Evolutionary conservation across 2,329 filamentous ascomycete species (phyloP).

Genomic region (Aspergillus spinulosporus): DNA sequence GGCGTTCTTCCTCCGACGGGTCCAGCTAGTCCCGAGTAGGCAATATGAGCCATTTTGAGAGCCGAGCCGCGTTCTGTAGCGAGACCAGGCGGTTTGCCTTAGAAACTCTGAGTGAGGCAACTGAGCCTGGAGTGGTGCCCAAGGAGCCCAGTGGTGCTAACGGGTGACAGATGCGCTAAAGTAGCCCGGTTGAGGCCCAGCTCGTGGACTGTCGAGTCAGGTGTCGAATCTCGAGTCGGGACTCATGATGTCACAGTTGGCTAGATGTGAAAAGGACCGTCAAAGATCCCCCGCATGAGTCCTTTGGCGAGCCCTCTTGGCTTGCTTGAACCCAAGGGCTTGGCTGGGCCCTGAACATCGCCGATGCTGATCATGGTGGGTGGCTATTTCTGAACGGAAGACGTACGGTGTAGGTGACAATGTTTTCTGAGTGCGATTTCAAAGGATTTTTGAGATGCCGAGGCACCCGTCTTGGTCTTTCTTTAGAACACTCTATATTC

Average conservation of each 20-base stretch:
- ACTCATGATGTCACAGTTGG: slow-evolving; percentile 2
- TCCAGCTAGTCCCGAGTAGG: background rate
- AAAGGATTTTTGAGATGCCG: background rate
- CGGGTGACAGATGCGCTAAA: background rate
- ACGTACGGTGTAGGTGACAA: background rate
- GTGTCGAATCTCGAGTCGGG: background rate
- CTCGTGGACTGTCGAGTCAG: background rate
- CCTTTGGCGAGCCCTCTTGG: background rate
- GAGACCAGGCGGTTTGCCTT: background rate
- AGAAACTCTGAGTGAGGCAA: background rate
- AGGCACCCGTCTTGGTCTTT: background rate
- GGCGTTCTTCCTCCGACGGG: background rate
- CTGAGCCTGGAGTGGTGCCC: background rate
- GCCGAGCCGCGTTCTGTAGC: background rate
- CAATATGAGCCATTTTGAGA: background rate
- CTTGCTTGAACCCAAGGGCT: background rate
- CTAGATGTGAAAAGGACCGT: background rate
- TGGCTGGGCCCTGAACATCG: background rate
- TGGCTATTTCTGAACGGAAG: background rate
- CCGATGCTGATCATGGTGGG: background rate
- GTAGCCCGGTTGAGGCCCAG: background rate
- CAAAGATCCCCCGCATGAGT: background rate
- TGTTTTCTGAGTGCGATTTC: background rate
- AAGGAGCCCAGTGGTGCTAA: background rate
- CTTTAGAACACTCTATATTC: background rate